These are phyloP conservation scores for Clavaria fumosa DNA, from an alignment of 768 basidiomycete species.

Conservation along the genomic window DNA sequence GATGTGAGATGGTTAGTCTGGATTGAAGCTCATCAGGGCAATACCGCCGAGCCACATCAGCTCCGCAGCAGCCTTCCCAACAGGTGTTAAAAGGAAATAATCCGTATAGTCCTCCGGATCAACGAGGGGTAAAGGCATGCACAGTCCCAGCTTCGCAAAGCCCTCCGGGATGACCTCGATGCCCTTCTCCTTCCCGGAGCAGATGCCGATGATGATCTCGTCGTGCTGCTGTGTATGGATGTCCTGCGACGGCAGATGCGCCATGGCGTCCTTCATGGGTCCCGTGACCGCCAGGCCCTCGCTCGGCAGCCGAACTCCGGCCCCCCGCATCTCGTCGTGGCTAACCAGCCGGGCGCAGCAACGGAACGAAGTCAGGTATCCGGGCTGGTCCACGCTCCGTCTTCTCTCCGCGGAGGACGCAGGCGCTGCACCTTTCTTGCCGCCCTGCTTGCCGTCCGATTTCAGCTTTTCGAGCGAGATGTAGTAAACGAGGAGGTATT, in stretches of 20 bases:
- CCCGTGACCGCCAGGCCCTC: conserved; percentile 56
- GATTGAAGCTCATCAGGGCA: conserved; percentile 36
- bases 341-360: conserved; percentile 61
- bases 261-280: conserved; percentile 35
- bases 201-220: conserved; percentile 43
- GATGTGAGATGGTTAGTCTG: conserved; percentile 3
- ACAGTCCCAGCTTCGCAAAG: conserved; percentile 58
- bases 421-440: not conserved
- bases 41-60: conserved; percentile 41
- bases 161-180: conserved; percentile 75
- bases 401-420: conserved; percentile 6
- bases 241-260: conserved; percentile 26
- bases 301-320: conserved; percentile 59
- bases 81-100: conserved; percentile 31
- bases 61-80: conserved; percentile 38
- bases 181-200: conserved; percentile 44
- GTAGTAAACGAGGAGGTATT: conserved; percentile 72
- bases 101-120: conserved; percentile 17
- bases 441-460: not conserved
- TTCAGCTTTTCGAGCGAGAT: conserved; percentile 17
- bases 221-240: conserved; percentile 22
- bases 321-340: conserved; percentile 55
- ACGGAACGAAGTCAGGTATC: conserved; percentile 47
- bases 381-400: conserved; percentile 17
- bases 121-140: conserved; percentile 19